Conservation (phyloP, 2,329 filamentous ascomycete species). For the Epichloe glyceriae region DNA sequence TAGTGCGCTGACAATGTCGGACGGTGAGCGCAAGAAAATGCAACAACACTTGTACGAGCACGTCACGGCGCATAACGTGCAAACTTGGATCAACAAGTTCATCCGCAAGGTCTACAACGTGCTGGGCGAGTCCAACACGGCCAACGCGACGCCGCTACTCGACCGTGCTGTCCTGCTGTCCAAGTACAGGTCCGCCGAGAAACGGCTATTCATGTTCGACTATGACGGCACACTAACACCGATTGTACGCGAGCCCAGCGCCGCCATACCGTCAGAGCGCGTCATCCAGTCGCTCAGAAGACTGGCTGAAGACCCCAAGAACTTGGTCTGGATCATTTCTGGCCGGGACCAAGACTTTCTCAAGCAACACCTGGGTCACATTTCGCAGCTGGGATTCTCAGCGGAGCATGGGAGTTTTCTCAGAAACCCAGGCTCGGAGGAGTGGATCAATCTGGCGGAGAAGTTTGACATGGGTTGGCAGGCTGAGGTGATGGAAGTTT, state of each 20-base stretch:
- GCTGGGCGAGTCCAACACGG: slow-evolving; percentile 61
- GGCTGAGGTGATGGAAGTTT: slow-evolving; percentile 66
- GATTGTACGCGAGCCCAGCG: slow-evolving; percentile 82
- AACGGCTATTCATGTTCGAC: slow-evolving; percentile 94
- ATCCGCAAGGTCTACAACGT: slow-evolving; percentile 69
- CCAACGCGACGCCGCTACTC: slow-evolving; percentile 66
- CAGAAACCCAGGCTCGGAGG: slow-evolving; percentile 58
- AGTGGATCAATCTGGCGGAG: slow-evolving; percentile 85
- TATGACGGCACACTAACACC: slow-evolving; percentile 95
- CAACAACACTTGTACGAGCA: slow-evolving; percentile 68
- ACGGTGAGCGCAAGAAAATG: slow-evolving; percentile 51
- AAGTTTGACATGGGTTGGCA: slow-evolving; percentile 89
- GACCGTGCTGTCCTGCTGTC: slow-evolving; percentile 60
- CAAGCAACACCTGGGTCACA: slow-evolving; percentile 84
- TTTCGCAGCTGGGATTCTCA: slow-evolving; percentile 77
- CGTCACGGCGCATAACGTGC: slow-evolving; percentile 74
- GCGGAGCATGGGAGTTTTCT: slow-evolving; percentile 97
- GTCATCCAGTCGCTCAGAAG: slow-evolving; percentile 69
- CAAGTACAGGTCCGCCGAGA: slow-evolving; percentile 61
- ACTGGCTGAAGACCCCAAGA: slow-evolving; percentile 66
- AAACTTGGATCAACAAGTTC: slow-evolving; percentile 73
- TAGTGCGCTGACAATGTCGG: slow-evolving; percentile 63
- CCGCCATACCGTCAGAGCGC: slow-evolving; percentile 75
- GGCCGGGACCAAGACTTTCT: slow-evolving; percentile 89
- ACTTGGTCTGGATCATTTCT: slow-evolving; percentile 96